Base-by-base conservation (phyloP, 495 filamentous ascomycete species). In the Durotheca rogersii region DNA sequence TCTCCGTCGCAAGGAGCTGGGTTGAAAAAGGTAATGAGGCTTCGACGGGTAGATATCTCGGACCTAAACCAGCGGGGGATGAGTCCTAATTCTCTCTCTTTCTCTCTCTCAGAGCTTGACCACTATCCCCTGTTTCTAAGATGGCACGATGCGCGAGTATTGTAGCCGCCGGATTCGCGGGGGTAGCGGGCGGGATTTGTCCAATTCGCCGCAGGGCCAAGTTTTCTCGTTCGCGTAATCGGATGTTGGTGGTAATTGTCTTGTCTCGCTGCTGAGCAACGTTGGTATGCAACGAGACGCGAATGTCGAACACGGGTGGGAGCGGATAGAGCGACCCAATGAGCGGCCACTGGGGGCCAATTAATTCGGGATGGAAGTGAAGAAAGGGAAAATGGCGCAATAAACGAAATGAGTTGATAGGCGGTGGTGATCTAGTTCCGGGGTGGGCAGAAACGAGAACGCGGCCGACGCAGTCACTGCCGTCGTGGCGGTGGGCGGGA, bases 401-500 rank as follows among this genome's bases (percentile, higher is more conserved):
- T 39, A n/a, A n/a, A n/a, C n/a, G n/a, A n/a, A n/a, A n/a, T n/a
- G n/a, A n/a, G n/a, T n/a, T n/a, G n/a, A n/a, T n/a, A n/a, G n/a
- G n/a, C n/a, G n/a, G n/a, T n/a, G n/a, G n/a, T n/a, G n/a, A n/a
- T n/a, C n/a, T n/a, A n/a, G n/a, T n/a, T n/a, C n/a, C n/a, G n/a
- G n/a, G 34, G 34, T 19, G 15, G 34, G 3, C 6, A 14, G 12
- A 47, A 20, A 20, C 47, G 39, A 51, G 31, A 29, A 47, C 34
- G 16, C 37, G 30, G 37, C 33, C 15, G 32, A 53, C 18, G 51
- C 47, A 48, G 41, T 51, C 56, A 51, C 55, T 39, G 42, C 51
- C 5, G 32, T 35, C 6, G 32, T 4, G 32, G 11, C 51, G 47
- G 56, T 51, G 37, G 44, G 39, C 7, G 32, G 11, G 56, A 48